Evolutionary conservation across 73 alveolate genomes (phyloP).

Genomic region (Chromera velia): DNA sequence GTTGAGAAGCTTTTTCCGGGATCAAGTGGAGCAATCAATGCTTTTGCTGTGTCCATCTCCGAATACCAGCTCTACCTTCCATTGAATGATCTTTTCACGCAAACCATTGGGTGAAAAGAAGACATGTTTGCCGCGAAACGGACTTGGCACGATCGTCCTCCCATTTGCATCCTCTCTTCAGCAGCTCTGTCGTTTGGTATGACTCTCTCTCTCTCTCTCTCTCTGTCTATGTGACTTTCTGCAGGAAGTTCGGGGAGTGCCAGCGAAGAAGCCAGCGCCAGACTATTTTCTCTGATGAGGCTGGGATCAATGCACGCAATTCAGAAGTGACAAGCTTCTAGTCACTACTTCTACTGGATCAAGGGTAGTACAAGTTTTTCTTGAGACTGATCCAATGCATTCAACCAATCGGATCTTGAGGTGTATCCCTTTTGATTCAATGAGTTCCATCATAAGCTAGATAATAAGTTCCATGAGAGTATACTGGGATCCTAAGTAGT

Average conservation of each 20-base stretch:
- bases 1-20: background rate
- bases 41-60: background rate
- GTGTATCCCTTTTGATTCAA: too few species aligned
- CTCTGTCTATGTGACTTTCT: conserved; percentile 64
- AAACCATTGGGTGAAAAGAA: background rate
- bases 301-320: too few species aligned
- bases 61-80: background rate
- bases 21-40: too few species aligned
- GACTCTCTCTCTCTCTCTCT: background rate
- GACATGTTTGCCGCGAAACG: background rate
- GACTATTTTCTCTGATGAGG: conserved; percentile 88
- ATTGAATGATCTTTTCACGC: background rate
- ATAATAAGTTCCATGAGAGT: too few species aligned
- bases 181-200: background rate
- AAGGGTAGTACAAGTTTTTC: too few species aligned
- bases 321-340: too few species aligned
- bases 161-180: background rate
- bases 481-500: too few species aligned
- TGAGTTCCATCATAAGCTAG: too few species aligned
- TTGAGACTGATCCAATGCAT: too few species aligned
- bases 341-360: too few species aligned
- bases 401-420: too few species aligned
- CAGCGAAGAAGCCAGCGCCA: conserved; percentile 95
- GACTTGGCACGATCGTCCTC: background rate
- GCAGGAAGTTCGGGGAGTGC: conserved; percentile 90